Conservation (phyloP, 148 eudicot genomes). For the Hydrangea macrophylla region DNA sequence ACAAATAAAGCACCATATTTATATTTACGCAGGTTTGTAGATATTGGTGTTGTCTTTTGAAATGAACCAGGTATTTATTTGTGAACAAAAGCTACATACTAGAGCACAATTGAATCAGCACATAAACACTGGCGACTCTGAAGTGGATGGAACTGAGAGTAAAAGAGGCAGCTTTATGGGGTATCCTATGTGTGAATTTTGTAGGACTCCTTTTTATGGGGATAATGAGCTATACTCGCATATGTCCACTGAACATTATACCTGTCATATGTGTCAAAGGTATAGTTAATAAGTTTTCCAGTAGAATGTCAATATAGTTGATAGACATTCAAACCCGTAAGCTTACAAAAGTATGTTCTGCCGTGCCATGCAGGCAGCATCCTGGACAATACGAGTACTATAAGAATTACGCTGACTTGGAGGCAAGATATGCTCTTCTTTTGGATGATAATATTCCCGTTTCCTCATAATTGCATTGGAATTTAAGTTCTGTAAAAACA, state of each 20-base stretch:
- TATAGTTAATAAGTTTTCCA: conserved; percentile 24
- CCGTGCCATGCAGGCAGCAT: conserved; percentile 55
- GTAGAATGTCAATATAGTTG: neutral
- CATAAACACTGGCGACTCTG: conserved; percentile 82
- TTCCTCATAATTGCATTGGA: neutral
- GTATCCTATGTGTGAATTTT: conserved; percentile 92
- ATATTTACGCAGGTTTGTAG: too few relatives aligned
- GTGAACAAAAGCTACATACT: conserved; percentile 90
- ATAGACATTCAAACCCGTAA: neutral
- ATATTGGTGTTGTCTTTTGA: conserved; percentile 12
- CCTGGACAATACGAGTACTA: conserved; percentile 94
- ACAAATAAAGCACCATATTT: too few relatives aligned
- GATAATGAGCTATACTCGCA: conserved; percentile 91
- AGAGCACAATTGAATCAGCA: conserved; percentile 84
- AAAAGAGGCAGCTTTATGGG: conserved; percentile 96
- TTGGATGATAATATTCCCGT: neutral
- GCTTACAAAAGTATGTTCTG: neutral
- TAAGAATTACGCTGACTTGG: conserved; percentile 85
- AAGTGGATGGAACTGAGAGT: conserved; percentile 93
- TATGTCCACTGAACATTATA: conserved; percentile 82
- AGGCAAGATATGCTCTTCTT: conserved; percentile 42
- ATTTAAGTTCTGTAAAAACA: conserved; percentile 6
- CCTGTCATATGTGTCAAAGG: conserved; percentile 95
- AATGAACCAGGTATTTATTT: conserved; percentile 71
- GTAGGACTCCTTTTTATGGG: conserved; percentile 77